Percentiles rank a stretch among this genome's conserved stretches.
Conservation (phyloP, 2,329 filamentous ascomycete genomes). For the Trichoderma sp. region DNA sequence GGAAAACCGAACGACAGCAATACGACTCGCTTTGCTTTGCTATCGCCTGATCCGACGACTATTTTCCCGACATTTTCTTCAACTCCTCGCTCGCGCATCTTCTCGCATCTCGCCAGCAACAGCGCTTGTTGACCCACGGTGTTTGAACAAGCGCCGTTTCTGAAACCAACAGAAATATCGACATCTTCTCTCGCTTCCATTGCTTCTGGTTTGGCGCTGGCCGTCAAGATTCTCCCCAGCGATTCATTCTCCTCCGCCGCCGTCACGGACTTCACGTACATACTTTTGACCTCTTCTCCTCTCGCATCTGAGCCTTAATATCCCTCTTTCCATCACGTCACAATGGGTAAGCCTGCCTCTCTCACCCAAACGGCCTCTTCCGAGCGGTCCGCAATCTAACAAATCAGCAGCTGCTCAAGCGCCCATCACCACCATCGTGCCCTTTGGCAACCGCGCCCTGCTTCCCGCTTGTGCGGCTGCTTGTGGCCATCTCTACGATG, state of each 20-base stretch:
- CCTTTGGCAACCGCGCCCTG: constrained; percentile 45
- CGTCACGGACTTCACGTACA: background rate
- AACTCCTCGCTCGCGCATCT: background rate
- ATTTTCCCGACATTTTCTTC: background rate
- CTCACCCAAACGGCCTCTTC: background rate
- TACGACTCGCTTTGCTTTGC: background rate
- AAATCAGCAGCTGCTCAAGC: background rate
- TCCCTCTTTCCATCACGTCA: background rate
- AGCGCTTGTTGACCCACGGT: background rate
- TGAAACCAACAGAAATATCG: constrained; percentile 1
- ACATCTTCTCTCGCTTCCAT: constrained; percentile 1
- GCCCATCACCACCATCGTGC: constrained; percentile 54
- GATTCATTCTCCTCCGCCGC: background rate
- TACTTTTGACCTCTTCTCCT: background rate
- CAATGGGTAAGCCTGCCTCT: constrained; percentile 39
- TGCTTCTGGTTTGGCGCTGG: constrained; percentile 14
- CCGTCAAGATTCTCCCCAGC: constrained; percentile 7
- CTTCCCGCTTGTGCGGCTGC: constrained; percentile 63
- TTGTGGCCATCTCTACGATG: constrained; percentile 66
- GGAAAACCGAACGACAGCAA: background rate
- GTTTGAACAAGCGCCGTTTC: constrained; percentile 10
- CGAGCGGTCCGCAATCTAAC: constrained; percentile 1
- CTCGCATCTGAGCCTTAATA: background rate
- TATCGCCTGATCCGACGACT: background rate
- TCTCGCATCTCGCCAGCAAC: background rate